Conservation (phyloP, 2,329 filamentous ascomycete species). For the Nemania sp. region DNA sequence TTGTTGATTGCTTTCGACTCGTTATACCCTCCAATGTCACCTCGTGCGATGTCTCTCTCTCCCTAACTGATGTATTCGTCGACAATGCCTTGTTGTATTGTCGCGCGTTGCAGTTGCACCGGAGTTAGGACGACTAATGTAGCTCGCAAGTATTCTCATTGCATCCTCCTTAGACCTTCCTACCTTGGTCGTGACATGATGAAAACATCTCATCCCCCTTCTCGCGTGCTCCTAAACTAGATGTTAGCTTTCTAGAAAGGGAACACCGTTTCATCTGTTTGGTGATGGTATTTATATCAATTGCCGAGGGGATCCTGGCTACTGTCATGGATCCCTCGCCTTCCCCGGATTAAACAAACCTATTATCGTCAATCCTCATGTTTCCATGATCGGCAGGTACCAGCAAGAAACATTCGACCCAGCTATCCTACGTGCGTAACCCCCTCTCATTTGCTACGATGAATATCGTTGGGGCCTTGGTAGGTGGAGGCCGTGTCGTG, state of each 20-base stretch:
- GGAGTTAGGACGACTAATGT: background rate
- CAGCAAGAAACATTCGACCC: background rate
- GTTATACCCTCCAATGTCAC: background rate
- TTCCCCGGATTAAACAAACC: conserved; percentile 25
- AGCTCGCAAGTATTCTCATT: background rate
- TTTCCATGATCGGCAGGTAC: conserved; percentile 24
- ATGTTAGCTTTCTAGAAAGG: conserved; percentile 21
- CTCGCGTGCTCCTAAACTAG: background rate
- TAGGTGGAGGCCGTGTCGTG: conserved; percentile 16
- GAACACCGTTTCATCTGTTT: conserved; percentile 27
- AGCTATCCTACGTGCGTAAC: conserved; percentile 14
- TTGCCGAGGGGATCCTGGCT: conserved; percentile 2
- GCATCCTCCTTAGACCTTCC: background rate
- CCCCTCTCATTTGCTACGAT: conserved; percentile 21
- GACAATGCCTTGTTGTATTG: background rate
- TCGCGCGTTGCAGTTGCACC: no score
- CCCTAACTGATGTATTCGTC: background rate
- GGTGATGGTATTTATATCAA: conserved; percentile 6
- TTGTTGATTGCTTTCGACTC: background rate
- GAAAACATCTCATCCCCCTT: background rate
- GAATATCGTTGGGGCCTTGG: background rate
- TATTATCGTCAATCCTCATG: background rate
- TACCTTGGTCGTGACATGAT: background rate
- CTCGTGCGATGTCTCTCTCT: conserved; percentile 6
- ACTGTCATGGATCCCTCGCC: conserved; percentile 7